A percentile compares a stretch with the other conserved stretches of the same genome.
Conservation (phyloP, 2,329 filamentous ascomycete genomes). For the Botryotinia calthae region DNA sequence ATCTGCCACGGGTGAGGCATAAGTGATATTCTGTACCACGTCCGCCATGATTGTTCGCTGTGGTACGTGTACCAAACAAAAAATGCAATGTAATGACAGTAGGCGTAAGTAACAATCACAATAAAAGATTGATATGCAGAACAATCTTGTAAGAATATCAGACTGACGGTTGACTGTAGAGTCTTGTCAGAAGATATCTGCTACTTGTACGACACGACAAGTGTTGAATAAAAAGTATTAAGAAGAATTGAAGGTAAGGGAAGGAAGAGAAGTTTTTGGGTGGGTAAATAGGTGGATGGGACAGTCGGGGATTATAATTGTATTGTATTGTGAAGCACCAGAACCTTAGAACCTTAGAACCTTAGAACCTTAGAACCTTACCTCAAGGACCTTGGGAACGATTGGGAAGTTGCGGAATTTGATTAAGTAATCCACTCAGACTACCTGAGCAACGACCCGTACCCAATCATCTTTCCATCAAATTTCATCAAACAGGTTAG, state of each 20-base stretch:
- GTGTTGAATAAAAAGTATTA: not conserved
- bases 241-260: not conserved
- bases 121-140: not conserved
- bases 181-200: not conserved
- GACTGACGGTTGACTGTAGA: not conserved
- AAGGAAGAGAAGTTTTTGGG: not conserved
- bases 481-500: not conserved
- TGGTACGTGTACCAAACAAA: not conserved
- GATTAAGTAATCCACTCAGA: not conserved
- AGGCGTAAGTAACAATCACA: not conserved
- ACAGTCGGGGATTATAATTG: constrained; percentile 1
- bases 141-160: not conserved
- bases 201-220: not conserved
- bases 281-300: not conserved
- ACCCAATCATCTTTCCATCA: not conserved
- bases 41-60: constrained; percentile 8
- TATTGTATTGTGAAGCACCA: not conserved
- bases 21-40: constrained; percentile 34
- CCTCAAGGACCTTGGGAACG: not conserved
- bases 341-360: too few species aligned
- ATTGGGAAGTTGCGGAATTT: not conserved
- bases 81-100: not conserved
- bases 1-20: constrained; percentile 38
- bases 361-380: too few species aligned
- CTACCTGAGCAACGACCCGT: not conserved